Conservation (phyloP, 768 basidiomycete genomes). For the Amylocystis lapponica region DNA sequence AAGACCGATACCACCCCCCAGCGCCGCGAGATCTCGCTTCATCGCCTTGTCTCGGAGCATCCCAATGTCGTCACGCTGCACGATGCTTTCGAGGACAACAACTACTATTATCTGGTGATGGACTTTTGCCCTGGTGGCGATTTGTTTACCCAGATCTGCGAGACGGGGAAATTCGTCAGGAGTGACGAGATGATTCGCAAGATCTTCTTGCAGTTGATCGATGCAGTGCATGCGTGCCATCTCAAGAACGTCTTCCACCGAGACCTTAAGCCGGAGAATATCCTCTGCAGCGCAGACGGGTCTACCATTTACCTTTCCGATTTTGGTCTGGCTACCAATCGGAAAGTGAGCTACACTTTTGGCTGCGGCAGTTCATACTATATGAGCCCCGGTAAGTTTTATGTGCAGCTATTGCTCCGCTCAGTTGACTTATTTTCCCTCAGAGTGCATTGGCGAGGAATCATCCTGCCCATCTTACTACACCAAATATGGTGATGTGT, state of each 20-base stretch:
- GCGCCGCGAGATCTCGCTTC: constrained; percentile 5
- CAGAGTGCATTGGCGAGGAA: constrained; percentile 17
- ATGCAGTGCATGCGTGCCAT: constrained; percentile 46
- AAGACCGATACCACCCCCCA: constrained; percentile 62
- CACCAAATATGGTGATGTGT: constrained; percentile 26
- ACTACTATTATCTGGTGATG: constrained; percentile 11
- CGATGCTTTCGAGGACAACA: constrained; percentile 5
- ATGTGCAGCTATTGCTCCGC: not conserved
- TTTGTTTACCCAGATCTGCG: constrained; percentile 39
- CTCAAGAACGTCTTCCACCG: constrained; percentile 43
- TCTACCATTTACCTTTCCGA: constrained; percentile 38
- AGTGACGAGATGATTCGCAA: constrained; percentile 38
- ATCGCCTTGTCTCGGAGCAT: constrained; percentile 3
- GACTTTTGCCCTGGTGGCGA: constrained; percentile 28
- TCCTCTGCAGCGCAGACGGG: constrained; percentile 37
- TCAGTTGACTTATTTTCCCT: not conserved
- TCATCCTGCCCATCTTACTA: constrained; percentile 11
- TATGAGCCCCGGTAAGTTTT: constrained; percentile 22
- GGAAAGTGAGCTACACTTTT: constrained; percentile 11
- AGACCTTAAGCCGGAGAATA: constrained; percentile 50
- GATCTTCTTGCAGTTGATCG: constrained; percentile 46
- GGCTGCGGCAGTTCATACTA: constrained; percentile 20
- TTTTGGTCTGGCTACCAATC: constrained; percentile 27
- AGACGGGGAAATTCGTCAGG: constrained; percentile 27
- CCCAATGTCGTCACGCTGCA: constrained; percentile 5